Base-by-base conservation (phyloP, 2,329 filamentous ascomycete genomes). In the Aureobasidium sp. region DNA sequence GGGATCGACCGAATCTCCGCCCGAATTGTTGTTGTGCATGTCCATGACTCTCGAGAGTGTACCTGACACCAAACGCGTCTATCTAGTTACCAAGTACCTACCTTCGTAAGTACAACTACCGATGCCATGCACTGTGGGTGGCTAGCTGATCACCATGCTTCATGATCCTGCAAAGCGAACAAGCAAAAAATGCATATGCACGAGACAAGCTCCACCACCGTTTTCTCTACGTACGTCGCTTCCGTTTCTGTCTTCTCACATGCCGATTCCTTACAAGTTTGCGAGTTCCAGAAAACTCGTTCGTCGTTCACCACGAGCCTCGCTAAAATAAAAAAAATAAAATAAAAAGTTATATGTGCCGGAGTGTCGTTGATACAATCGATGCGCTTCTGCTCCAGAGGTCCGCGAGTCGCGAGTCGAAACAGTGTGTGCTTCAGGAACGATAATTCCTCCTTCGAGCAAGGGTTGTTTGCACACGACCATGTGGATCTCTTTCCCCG, bases 181-280 rank as follows among this genome's bases (percentile, higher is more conserved):
- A 60, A 60, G 45, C 57, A 60, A 49, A 44, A 60, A 29, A 27
- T 33, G 31, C 22, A 39, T 42, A 49, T 49, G 45, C 57, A 60
- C 45, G 44, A 60, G 57, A 49, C 57, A 60, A 60, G 45, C 35
- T 42, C 45, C 57, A 42, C 57, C 57, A 29, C 57, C 57, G 45
- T 49, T 50, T 37, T 3, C 31, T n/a, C 33, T 50, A 40, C 24
- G 44, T 42, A 8, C 15, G 44, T 50, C 37, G 57, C 45, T 60
- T 60, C 57, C 29, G 57, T 42, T 40, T 27, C 15, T 33, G 24
- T n/a, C 24, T n/a, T 48, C 45, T 48, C 45, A 29, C 45, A 17
- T 44, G 27, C 33, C 17, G 24, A n/a, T 40, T 35, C 50, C 27
- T 40, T 24, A 33, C 42, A 24, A 22, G 12, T 58, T 19, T 48